These are phyloP conservation scores for Camellia lanceoleosa DNA, from an alignment of 148 eudicot genomes.

Conservation along the genomic window DNA sequence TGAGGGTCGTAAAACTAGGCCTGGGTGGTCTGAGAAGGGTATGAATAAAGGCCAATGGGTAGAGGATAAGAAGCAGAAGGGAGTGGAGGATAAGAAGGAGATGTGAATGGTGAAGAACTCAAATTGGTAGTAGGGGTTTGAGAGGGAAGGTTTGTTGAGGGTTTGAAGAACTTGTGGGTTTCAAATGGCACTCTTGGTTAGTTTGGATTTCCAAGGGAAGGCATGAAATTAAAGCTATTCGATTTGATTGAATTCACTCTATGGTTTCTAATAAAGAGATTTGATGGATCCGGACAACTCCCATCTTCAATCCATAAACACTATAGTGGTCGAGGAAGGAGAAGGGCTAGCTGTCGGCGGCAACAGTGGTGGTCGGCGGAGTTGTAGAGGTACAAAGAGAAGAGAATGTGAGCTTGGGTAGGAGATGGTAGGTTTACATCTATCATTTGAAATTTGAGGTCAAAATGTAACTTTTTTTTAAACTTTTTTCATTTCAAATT, in stretches of 20 bases:
- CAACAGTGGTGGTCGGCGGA: too few relatives aligned
- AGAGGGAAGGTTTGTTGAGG: constrained; percentile 22
- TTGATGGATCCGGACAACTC: not conserved
- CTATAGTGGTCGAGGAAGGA: too few relatives aligned
- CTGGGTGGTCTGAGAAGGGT: constrained; percentile 20
- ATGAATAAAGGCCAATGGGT: constrained; percentile 27
- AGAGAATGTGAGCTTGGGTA: too few relatives aligned
- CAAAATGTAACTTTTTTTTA: too few relatives aligned
- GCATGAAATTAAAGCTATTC: constrained; percentile 24
- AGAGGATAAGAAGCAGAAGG: constrained; percentile 61
- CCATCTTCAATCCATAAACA: too few relatives aligned
- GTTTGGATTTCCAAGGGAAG: constrained; percentile 62
- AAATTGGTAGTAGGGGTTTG: constrained; percentile 44
- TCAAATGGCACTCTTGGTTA: constrained; percentile 52
- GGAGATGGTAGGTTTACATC: too few relatives aligned
- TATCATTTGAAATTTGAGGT: too few relatives aligned
- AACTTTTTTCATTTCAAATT: too few relatives aligned
- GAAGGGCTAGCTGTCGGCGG: too few relatives aligned
- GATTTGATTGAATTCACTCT: not conserved
- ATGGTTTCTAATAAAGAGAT: not conserved
- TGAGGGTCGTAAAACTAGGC: constrained; percentile 33
- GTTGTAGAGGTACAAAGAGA: too few relatives aligned
- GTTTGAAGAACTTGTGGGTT: constrained; percentile 55
- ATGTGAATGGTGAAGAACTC: constrained; percentile 20
- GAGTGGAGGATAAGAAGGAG: constrained; percentile 32